Conservation (phyloP, 1,284 basidiomycete species). For the Hypsizygus ulmarius region DNA sequence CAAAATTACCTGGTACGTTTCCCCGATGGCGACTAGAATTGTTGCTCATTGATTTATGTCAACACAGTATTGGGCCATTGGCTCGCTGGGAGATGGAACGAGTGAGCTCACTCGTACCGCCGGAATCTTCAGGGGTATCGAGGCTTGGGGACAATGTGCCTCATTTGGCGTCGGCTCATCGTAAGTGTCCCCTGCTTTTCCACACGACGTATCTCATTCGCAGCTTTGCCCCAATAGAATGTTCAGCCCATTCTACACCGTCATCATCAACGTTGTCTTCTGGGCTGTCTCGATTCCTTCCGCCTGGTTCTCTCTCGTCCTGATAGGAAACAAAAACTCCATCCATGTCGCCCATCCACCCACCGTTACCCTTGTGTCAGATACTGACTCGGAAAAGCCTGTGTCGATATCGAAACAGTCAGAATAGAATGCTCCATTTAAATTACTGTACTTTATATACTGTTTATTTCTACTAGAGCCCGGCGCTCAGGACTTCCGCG, state of each 20-base stretch:
- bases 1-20: conserved; percentile 20
- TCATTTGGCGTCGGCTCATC: conserved; percentile 23
- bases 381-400: too few species aligned
- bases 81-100: conserved; percentile 20
- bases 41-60: neutral
- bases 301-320: conserved; percentile 15
- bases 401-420: too few species aligned
- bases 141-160: conserved; percentile 21
- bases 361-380: too few species aligned
- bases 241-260: conserved; percentile 19
- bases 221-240: conserved; percentile 7
- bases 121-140: conserved; percentile 18
- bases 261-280: conserved; percentile 20
- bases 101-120: conserved; percentile 19
- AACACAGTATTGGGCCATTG: conserved; percentile 22
- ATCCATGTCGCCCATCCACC: neutral
- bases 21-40: neutral
- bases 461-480: too few species aligned
- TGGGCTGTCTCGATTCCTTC: conserved; percentile 18
- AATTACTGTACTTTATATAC: too few species aligned
- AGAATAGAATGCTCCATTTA: too few species aligned
- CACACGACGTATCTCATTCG: neutral
- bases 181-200: conserved; percentile 7
- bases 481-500: too few species aligned
- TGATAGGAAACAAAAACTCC: conserved; percentile 12